phyloP scores from a whole-genome alignment of 345 rosid genomes.

The Citrus sinensis region DVS_A1.0 CM039169.1:534501-535000 shows the following conservation, averaged over 20 bases:
- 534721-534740: neutral
- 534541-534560: neutral
- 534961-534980: slow-evolving; percentile 86
- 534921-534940: slow-evolving; percentile 48
- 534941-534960: slow-evolving; percentile 75
- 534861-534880: slow-evolving; percentile 42
- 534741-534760: slow-evolving; percentile 32
- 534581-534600: too few species aligned
- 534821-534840: slow-evolving; percentile 80
- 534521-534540: neutral
- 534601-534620: too few species aligned
- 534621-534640: too few species aligned
- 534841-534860: slow-evolving; percentile 56
- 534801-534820: slow-evolving; percentile 55
- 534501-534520: neutral
- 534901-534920: slow-evolving; percentile 52
- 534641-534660: neutral
- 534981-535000: slow-evolving; percentile 76
- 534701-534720: neutral
- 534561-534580: neutral
- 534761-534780: slow-evolving; percentile 48
- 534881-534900: slow-evolving; percentile 42
- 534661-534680: too few species aligned
- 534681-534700: too few species aligned
- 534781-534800: slow-evolving; percentile 56